Evolutionary conservation across 305 asterid species (phyloP).

Genomic region (Fraxinus dipetala): DNA sequence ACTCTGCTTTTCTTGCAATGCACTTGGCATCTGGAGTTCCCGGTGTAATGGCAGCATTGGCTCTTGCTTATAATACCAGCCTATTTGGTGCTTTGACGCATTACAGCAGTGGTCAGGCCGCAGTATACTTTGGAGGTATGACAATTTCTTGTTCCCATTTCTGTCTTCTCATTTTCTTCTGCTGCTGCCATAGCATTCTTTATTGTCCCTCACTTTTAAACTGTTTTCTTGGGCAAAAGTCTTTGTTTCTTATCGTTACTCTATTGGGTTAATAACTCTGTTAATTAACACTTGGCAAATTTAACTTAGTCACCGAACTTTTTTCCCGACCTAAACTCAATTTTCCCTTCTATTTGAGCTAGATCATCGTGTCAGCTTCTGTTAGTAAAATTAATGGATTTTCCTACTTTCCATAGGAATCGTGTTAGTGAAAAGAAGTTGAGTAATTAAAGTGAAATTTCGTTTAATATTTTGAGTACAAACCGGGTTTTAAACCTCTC

Average conservation of each 20-base stretch:
- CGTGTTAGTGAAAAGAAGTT: background rate
- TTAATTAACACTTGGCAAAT: background rate
- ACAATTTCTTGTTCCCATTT: background rate
- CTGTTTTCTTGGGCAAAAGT: background rate
- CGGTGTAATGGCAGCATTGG: constrained; percentile 74
- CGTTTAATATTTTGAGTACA: background rate
- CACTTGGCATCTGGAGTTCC: constrained; percentile 91
- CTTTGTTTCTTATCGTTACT: background rate
- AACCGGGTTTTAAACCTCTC: background rate
- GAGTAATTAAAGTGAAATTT: background rate
- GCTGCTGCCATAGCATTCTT: background rate
- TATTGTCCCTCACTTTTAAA: background rate
- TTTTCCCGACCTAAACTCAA: background rate
- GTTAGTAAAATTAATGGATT: background rate
- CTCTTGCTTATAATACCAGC: constrained; percentile 78
- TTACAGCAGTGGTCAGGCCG: constrained; percentile 97
- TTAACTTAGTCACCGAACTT: background rate
- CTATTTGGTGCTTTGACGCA: constrained; percentile 91
- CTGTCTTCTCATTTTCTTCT: background rate
- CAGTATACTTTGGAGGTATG: constrained; percentile 91
- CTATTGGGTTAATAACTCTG: background rate
- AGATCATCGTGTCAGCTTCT: background rate
- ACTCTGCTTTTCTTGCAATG: constrained; percentile 96
- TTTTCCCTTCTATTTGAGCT: background rate
- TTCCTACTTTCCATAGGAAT: background rate